Evolutionary conservation across 1,139 yeast species (phyloP).

Genomic region (Pichia sp.): DNA sequence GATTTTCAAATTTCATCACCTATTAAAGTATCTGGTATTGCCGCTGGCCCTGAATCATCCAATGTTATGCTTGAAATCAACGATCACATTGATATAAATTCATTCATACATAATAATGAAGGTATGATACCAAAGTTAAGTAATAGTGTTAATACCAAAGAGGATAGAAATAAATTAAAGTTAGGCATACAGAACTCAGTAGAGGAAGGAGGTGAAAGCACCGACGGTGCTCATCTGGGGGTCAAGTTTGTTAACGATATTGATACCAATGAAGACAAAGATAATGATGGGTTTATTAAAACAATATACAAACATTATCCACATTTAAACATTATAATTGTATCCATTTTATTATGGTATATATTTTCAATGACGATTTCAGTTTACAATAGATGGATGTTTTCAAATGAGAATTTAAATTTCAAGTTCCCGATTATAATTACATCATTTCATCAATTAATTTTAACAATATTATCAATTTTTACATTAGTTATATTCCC

Average conservation of each 20-base stretch:
- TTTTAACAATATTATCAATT: constrained; percentile 48
- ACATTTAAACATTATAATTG: constrained; percentile 25
- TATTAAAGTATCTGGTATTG: constrained; percentile 11
- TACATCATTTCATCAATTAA: constrained; percentile 78
- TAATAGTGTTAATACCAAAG: neutral
- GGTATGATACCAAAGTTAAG: neutral
- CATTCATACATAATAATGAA: neutral
- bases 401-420: constrained; percentile 67
- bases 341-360: constrained; percentile 37
- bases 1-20: constrained; percentile 5
- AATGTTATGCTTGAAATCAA: constrained; percentile 5
- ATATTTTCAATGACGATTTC: constrained; percentile 67
- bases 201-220: neutral
- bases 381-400: constrained; percentile 97
- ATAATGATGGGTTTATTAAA: neutral
- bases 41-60: constrained; percentile 6
- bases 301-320: constrained; percentile 16
- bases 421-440: constrained; percentile 78
- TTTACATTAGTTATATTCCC: constrained; percentile 43
- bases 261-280: neutral
- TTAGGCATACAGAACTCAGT: neutral
- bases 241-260: too few species aligned
- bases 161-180: neutral
- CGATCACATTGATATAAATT: constrained; percentile 1
- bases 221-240: too few species aligned